Conservation (phyloP, 148 eudicot genomes). For the Beta vulgaris region DNA sequence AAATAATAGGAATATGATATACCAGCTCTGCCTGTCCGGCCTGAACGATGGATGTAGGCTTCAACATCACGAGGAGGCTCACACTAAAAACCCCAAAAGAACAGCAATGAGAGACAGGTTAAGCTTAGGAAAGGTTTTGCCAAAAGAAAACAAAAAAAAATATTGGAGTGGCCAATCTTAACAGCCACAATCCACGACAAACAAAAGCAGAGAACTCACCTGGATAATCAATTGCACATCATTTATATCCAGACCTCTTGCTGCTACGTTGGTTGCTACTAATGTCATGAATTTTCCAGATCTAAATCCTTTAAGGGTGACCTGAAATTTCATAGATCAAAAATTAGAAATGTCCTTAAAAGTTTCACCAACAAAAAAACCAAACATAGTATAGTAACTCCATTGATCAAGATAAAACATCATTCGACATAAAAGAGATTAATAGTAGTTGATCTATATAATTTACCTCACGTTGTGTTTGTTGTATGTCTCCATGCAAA, state of each 20-base stretch:
- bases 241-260: conserved; percentile 87
- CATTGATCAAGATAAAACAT: neutral
- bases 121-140: neutral
- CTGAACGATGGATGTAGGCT: conserved; percentile 97
- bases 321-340: conserved; percentile 35
- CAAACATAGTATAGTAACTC: neutral
- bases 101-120: conserved; percentile 1
- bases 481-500: conserved; percentile 91
- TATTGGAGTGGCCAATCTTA: neutral
- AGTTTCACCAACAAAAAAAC: neutral
- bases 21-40: conserved; percentile 98
- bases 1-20: neutral
- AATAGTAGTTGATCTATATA: too few relatives aligned
- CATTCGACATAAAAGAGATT: too few relatives aligned
- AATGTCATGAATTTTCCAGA: conserved; percentile 78
- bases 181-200: neutral
- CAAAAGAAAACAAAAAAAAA: neutral
- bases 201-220: conserved; percentile 35
- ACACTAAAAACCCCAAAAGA: conserved; percentile 42
- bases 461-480: conserved; percentile 79
- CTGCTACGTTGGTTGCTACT: conserved; percentile 95
- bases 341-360: neutral
- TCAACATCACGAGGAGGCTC: conserved; percentile 98
- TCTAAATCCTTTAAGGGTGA: conserved; percentile 77
- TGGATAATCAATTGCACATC: conserved; percentile 90